Conservation (phyloP, 805 yeast genomes). For the Blastobotrys americana region DNA sequence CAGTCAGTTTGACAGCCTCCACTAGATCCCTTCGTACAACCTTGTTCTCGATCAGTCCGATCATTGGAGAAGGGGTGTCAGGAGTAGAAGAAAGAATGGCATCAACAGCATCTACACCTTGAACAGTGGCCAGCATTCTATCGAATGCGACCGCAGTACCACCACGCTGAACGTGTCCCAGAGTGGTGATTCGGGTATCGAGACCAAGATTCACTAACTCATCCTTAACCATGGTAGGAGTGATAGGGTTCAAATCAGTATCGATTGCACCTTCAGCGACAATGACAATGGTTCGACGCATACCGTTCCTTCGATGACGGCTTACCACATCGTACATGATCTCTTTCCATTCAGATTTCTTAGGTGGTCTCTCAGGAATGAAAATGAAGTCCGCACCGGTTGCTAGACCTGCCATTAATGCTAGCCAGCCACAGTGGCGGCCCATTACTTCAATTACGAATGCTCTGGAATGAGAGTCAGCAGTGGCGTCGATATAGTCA, state of each 20-base stretch:
- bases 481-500: conserved; percentile 96
- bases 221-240: conserved; percentile 72
- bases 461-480: conserved; percentile 93
- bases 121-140: conserved; percentile 83
- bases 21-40: conserved; percentile 77
- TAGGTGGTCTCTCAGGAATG: conserved; percentile 90
- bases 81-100: conserved; percentile 88
- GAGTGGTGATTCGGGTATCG: conserved; percentile 89
- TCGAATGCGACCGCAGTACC: conserved; percentile 97
- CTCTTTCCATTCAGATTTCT: conserved; percentile 65
- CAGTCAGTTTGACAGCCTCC: conserved; percentile 82
- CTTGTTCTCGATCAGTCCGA: conserved; percentile 82
- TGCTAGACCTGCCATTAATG: conserved; percentile 93
- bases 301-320: conserved; percentile 79
- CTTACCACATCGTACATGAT: conserved; percentile 67
- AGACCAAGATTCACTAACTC: conserved; percentile 78
- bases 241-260: conserved; percentile 68
- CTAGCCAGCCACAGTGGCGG: conserved; percentile 98
- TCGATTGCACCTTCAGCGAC: conserved; percentile 98
- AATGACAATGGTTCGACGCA: conserved; percentile 90
- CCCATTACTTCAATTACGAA: conserved; percentile 99
- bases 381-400: conserved; percentile 93
- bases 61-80: conserved; percentile 88
- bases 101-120: conserved; percentile 95
- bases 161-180: conserved; percentile 98